phyloP scores from a whole-genome alignment of 345 rosid species.

The Hirschfeldia incana region DNA sequence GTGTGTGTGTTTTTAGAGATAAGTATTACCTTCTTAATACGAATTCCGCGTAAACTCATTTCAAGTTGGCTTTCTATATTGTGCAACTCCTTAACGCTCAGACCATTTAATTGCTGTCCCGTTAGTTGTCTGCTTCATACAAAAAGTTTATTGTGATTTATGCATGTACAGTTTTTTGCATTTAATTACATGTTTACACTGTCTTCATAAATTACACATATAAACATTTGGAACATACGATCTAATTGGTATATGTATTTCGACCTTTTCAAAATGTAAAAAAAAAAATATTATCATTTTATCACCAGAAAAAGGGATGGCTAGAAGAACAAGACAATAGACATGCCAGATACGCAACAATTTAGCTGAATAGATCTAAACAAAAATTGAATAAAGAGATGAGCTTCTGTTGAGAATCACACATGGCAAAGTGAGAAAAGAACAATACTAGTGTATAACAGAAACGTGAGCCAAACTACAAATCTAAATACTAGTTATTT shows the following conservation, averaged over 20 bases:
- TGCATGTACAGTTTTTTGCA: not conserved
- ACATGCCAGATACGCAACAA: not conserved
- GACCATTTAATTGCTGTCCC: conserved; percentile 56
- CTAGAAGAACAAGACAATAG: not conserved
- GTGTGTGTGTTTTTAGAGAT: not conserved
- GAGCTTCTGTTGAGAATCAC: not conserved
- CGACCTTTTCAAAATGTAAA: not conserved
- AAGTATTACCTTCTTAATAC: conserved; percentile 53
- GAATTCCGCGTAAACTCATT: conserved; percentile 62
- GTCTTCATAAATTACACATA: not conserved
- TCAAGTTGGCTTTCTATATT: conserved; percentile 58
- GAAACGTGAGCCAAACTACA: not conserved
- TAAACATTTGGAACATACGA: not conserved
- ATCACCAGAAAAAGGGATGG: not conserved
- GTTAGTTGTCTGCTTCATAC: conserved; percentile 46
- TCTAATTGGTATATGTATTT: not conserved
- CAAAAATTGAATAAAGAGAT: not conserved
- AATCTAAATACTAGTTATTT: not conserved
- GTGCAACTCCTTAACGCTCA: conserved; percentile 51
- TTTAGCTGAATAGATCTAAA: not conserved
- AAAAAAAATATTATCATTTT: not conserved
- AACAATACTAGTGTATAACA: not conserved
- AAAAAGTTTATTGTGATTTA: not conserved
- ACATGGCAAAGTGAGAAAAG: not conserved
- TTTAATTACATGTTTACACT: not conserved